Evolutionary conservation across 805 yeast species (phyloP).

Genomic region (Wickerhamomyces bovis): DNA sequence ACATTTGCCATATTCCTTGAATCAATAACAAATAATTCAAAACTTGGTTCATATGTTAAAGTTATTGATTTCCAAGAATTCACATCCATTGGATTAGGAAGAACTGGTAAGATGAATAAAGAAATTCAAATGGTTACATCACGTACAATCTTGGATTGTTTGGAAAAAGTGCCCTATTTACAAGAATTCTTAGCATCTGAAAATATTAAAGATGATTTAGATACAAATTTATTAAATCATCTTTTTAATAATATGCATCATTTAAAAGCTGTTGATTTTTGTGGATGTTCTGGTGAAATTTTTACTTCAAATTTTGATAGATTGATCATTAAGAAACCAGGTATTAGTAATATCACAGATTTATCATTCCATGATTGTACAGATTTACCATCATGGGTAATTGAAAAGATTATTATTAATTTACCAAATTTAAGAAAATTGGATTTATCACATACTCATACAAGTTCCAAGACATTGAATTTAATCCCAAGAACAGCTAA

Average conservation of each 20-base stretch:
- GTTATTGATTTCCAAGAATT: constrained; percentile 83
- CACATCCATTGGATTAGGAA: constrained; percentile 83
- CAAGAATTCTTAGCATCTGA: constrained; percentile 80
- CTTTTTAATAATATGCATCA: constrained; percentile 49
- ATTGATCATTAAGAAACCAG: constrained; percentile 23
- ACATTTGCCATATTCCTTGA: constrained; percentile 66
- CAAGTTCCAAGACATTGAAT: constrained; percentile 56
- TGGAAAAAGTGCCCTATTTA: constrained; percentile 58
- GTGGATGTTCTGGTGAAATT: constrained; percentile 70
- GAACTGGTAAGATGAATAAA: constrained; percentile 84
- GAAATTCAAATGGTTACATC: constrained; percentile 88
- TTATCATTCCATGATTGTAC: constrained; percentile 88
- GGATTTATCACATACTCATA: constrained; percentile 77
- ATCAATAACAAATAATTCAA: constrained; percentile 40
- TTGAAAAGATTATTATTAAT: constrained; percentile 52
- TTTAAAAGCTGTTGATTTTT: constrained; percentile 73
- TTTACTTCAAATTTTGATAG: constrained; percentile 56
- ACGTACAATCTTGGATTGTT: constrained; percentile 58
- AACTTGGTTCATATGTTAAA: constrained; percentile 57
- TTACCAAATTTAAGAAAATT: constrained; percentile 53
- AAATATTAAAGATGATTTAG: constrained; percentile 78
- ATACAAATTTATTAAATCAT: constrained; percentile 45
- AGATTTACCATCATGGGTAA: constrained; percentile 54
- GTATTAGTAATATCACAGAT: constrained; percentile 17
- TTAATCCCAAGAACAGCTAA: constrained; percentile 48